A percentile compares a stretch with the other conserved stretches of the same genome.
Conservation (phyloP, 257 asterid species). For the Nicotiana otophora region DNA sequence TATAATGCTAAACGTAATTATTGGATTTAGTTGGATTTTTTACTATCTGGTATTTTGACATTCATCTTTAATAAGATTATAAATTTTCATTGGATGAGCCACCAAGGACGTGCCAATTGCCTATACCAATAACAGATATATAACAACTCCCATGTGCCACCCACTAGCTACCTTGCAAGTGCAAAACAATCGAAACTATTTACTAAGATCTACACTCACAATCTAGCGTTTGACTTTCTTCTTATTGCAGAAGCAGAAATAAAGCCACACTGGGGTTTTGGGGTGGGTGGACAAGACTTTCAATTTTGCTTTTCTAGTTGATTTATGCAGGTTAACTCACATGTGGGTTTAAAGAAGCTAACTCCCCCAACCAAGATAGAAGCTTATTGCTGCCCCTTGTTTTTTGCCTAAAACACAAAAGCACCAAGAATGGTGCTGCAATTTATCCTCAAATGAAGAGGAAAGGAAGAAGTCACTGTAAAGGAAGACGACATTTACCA, state of each 20-base stretch:
- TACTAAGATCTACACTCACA: background rate
- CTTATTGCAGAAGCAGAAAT: background rate
- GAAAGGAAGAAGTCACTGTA: too few relatives aligned
- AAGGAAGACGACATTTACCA: too few relatives aligned
- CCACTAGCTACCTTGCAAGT: background rate
- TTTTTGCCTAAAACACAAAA: background rate
- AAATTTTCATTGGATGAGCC: slow-evolving; percentile 3
- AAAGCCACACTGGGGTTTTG: background rate
- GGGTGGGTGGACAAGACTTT: background rate
- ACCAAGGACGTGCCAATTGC: background rate
- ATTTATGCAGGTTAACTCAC: background rate
- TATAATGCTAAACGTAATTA: slow-evolving; percentile 7
- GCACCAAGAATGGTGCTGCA: background rate
- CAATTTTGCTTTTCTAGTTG: background rate
- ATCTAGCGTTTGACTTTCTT: background rate
- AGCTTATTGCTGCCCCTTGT: too few relatives aligned
- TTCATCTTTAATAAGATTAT: slow-evolving; percentile 10
- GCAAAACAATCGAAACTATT: background rate
- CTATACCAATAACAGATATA: too few relatives aligned
- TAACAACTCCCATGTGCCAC: background rate
- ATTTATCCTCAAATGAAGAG: background rate
- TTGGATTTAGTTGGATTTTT: slow-evolving; percentile 4
- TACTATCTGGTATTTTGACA: background rate
- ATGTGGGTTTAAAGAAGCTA: background rate
- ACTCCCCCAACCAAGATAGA: too few relatives aligned